Evolutionary conservation across 1,284 basidiomycete species (phyloP), one percentile per base, ranked within the genome.

Genomic region (Ganoderma leucocontextum): DNA sequence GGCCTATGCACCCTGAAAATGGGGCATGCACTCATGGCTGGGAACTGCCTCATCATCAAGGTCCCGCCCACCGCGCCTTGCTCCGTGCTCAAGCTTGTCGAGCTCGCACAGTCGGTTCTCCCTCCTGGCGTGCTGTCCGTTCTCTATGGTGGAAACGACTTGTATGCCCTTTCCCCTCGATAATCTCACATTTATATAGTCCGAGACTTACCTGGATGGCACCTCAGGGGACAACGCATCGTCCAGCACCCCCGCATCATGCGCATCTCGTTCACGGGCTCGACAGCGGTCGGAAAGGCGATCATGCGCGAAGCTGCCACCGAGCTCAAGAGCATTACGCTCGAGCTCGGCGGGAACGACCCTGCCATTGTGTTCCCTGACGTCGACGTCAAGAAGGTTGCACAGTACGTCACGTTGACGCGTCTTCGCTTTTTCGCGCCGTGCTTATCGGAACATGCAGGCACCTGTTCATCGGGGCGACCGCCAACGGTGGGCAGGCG

Each of bases 21-120:
- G 69, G 85, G 80, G n/a, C 87, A 87, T n/a, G 86, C 86, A 12
- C 81, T 88, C 58, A 84, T 87, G 13, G 79, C 82, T 41, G 87
- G 87, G 64, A 86, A 85, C 82, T 82, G 82, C 66, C 80, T 89
- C 71, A 83, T 89, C 74, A 78, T 88, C 73, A 88, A 89, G 81
- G 83, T 70, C 0, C 65, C 72, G 4, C 72, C 72, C 10, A 65
- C 58, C 19, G 60, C 68, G 13, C 72, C 72, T 0, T 65, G 72
- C 57, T 29, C 61, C 33, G 47, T 57, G 15, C 35, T 70, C 17
- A 72, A 72, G 53, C 64, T 74, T 25, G 53, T 74, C 35, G 72
- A 72, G 60, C 64, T 68, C 39, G 71, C 71, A 6, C 72, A 74
- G 58, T 38, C 68, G 29, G 62, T 72, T 10, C 25, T 74, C 9